Conservation (phyloP, 257 asterid genomes). For the Nicotiana benthamiana region DNA sequence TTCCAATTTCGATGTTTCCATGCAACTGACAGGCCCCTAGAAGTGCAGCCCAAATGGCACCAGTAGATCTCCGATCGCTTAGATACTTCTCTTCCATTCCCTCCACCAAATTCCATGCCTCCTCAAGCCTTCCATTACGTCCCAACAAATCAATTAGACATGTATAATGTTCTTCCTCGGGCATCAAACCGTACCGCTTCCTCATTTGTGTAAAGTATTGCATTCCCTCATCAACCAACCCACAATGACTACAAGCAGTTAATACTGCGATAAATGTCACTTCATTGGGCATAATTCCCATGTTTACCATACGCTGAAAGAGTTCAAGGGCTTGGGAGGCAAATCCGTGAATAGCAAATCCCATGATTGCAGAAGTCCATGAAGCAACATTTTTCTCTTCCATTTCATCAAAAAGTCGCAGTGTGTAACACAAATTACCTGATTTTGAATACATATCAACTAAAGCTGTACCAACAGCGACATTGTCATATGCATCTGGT, state of each 20-base stretch:
- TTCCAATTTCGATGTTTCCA: constrained; percentile 28
- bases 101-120: constrained; percentile 30
- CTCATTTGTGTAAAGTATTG: constrained; percentile 26
- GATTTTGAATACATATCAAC: constrained; percentile 39
- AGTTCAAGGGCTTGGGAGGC: constrained; percentile 21
- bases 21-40: constrained; percentile 32
- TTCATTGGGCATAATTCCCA: constrained; percentile 26
- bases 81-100: constrained; percentile 15
- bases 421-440: constrained; percentile 25
- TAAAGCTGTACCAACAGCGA: constrained; percentile 36
- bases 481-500: constrained; percentile 16
- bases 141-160: constrained; percentile 37
- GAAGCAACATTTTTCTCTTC: constrained; percentile 28
- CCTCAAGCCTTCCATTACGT: constrained; percentile 37
- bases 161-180: constrained; percentile 29
- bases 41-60: constrained; percentile 35
- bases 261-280: constrained; percentile 34
- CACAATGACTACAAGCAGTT: constrained; percentile 37
- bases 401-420: constrained; percentile 24
- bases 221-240: constrained; percentile 32
- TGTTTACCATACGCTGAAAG: constrained; percentile 25
- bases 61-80: not conserved
- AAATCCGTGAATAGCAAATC: constrained; percentile 32
- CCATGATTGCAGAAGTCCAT: constrained; percentile 32
- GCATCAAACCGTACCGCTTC: constrained; percentile 18